Evolutionary conservation across 2,329 filamentous ascomycete genomes (phyloP), one percentile per base, ranked within the genome.

Genomic region (Fonsecaea pugnacius): DNA sequence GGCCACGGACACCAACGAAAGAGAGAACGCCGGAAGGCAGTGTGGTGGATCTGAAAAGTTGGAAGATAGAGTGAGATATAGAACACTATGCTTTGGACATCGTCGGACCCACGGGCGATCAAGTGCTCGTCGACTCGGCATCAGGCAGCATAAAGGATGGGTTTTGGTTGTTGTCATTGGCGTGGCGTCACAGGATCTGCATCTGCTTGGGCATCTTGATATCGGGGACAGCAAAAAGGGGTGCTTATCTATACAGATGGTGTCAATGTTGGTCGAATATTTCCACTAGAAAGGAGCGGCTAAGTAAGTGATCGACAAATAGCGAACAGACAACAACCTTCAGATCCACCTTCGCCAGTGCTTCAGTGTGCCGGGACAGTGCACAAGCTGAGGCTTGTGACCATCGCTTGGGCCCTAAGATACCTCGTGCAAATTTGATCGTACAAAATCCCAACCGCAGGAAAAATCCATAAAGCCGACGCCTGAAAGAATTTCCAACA

Each of bases 1-100:
- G 64, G 14, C 58, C 61, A 18, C 24, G 59, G 21, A 68, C 66
- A 18, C 66, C 66, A 30, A 59, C 21, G 30, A 62, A 60, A 58
- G 63, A 62, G 24, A 48, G 64, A 9, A 69, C 69, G 7, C 69
- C 69, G 6, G 69, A 70, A 3, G 55, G 40, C 21, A 69, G 69
- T 60, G 62, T 67, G 18, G 62, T 65, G n/a, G 68, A 70, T 38
- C 53, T 68, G 58, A 63, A 57, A 24, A 35, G 48, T 10, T 51
- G 48, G 32, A 40, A 43, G 57, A 52, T 52, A 16, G 57, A 59
- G 10, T 59, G 32, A 59, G 18, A 18, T 21, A 43, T 8, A 9
- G 50, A 35, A 16, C 46, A 64, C 24, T 27, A 51, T 57, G 54
- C n/a, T n/a, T 2, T 18, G 43, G 43, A 10, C 21, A 48, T 14